phyloP scores from a whole-genome alignment of 2,329 filamentous ascomycete genomes.

The Penicillium psychrosexuale region DNA sequence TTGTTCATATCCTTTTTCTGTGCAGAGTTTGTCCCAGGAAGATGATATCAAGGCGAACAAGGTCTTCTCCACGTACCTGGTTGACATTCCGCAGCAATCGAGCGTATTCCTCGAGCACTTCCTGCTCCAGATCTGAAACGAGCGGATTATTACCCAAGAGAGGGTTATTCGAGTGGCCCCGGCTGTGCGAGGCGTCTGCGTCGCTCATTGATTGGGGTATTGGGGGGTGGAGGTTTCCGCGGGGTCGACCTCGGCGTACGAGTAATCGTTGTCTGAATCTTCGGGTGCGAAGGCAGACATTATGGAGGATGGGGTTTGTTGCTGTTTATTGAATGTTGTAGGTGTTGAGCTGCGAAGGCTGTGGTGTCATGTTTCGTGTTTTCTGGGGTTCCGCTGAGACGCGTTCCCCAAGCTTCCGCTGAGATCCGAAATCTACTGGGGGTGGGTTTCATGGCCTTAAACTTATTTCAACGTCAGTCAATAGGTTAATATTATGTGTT shows the following conservation, averaged over 20 bases:
- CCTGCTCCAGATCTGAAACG: conserved; percentile 79
- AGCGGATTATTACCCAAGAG: conserved; percentile 39
- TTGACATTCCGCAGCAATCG: conserved; percentile 86
- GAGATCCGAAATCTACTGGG: neutral
- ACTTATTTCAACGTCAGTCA: conserved; percentile 1
- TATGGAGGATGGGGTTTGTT: neutral
- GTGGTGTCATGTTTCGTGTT: neutral
- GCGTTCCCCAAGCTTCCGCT: conserved; percentile 1
- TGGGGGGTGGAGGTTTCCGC: conserved; percentile 16
- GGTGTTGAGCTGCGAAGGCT: neutral
- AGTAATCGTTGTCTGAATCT: conserved; percentile 20
- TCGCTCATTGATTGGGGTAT: conserved; percentile 16
- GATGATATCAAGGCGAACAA: neutral
- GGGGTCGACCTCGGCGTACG: conserved; percentile 19
- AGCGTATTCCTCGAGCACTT: conserved; percentile 92
- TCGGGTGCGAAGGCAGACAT: conserved; percentile 26
- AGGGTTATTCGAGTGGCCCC: conserved; percentile 30
- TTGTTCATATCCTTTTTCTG: neutral
- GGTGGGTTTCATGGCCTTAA: neutral
- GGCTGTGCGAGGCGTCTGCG: conserved; percentile 17
- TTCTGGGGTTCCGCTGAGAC: conserved; percentile 5
- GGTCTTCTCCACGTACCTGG: conserved; percentile 54
- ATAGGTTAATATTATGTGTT: neutral
- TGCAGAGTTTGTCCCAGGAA: neutral
- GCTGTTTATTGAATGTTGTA: neutral